phyloP scores from a whole-genome alignment of 169 alveolate species.

The Plasmodium reichenowi region DNA sequence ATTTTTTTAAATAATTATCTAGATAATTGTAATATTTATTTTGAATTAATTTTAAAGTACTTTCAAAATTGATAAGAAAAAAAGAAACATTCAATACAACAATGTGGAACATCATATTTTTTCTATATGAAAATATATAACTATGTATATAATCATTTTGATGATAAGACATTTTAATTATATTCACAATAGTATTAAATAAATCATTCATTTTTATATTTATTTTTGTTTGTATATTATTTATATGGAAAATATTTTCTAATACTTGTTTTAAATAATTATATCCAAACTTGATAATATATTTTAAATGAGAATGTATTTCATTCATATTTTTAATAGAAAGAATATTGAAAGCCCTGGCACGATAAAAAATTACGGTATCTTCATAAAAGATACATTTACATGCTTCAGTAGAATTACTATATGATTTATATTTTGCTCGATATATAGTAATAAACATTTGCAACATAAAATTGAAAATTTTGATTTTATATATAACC shows the following conservation, averaged over 20 bases:
- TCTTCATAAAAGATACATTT: neutral
- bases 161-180: constrained; percentile 9
- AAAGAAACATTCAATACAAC: constrained; percentile 7
- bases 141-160: constrained; percentile 20
- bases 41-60: constrained; percentile 5
- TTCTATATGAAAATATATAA: constrained; percentile 18
- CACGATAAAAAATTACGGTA: constrained; percentile 7
- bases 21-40: constrained; percentile 21
- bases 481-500: constrained; percentile 1
- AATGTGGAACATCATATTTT: constrained; percentile 23
- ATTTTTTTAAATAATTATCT: constrained; percentile 5
- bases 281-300: constrained; percentile 6
- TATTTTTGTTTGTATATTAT: neutral
- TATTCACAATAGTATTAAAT: neutral
- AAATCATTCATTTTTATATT: constrained; percentile 9
- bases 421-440: neutral
- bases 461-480: constrained; percentile 3
- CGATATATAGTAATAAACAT: constrained; percentile 10
- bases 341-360: neutral
- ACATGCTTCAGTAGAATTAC: neutral
- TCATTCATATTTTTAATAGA: neutral
- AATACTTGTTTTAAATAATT: constrained; percentile 3
- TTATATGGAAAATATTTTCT: constrained; percentile 1
- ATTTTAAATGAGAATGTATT: neutral
- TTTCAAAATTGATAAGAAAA: constrained; percentile 42